Base-by-base conservation (phyloP, 2,329 filamentous ascomycete genomes). In the Paecilomyces formosus region DNA sequence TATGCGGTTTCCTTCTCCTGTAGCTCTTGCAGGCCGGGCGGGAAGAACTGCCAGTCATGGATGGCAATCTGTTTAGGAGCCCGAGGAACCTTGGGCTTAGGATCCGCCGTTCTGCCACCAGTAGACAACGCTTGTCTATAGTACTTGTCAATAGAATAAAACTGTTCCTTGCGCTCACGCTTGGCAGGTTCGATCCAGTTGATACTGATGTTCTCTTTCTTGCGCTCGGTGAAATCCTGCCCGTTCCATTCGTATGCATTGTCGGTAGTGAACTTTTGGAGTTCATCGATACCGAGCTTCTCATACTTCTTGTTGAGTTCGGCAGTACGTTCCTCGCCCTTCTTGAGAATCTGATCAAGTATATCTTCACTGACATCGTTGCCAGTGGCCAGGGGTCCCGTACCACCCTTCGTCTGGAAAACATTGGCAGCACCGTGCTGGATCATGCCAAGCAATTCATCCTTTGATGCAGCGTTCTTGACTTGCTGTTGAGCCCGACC, bases 181-280 rank as follows among this genome's bases (percentile, higher is more conserved):
- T 99, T 99, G 15, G 93, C 87, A 1, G 94, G 95, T 68, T 99
- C 96, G 78, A 99, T 99, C 95, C 95, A 99, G 69, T 82, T 92
- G 64, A 97, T 84, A 54, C 90, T 91, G 62, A 97, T 90, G 55
- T 96, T 31, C 30, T 31, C 91, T 74, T 95, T 96, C 78, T 95
- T 95, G 70, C 88, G 85, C 59, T 89, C 90, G 56, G 92, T 90
- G 72, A 99, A 99, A 68, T 93, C 93, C 76, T 97, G 88, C 53
- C 94, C 94, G 63, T 99, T 99, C 95, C 95, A 99, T 71, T 97
- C 94, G 68, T 99, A 99, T 0, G 95, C 92, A 57, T 91, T 96
- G 68, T 99, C 94, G 0, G 93, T 97, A 1, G 89, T 94, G 75
- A 99, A 99, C 70, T 97, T 97, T 72, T 99, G 94, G 51, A 99